Conservation (phyloP, 176 grass and related monocot genomes). For the Saccharum spontaneum region DNA sequence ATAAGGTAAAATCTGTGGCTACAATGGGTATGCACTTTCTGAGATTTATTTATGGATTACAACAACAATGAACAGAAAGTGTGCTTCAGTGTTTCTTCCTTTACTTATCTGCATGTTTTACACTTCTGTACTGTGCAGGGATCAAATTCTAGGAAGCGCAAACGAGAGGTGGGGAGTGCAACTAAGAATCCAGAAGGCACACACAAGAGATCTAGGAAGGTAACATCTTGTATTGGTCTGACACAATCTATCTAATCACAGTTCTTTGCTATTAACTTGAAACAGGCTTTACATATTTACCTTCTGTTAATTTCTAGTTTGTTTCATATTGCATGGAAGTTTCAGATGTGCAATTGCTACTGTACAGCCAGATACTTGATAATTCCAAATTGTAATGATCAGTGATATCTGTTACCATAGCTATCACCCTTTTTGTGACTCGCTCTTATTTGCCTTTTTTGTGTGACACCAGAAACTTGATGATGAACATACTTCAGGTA, state of each 20-base stretch:
- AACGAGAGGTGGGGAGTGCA: slow-evolving; percentile 47
- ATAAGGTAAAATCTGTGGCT: slow-evolving; percentile 36
- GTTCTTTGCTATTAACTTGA: not conserved
- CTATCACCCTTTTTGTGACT: slow-evolving; percentile 8
- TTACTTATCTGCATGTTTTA: not conserved
- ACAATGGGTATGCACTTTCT: not conserved
- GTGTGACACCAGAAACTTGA: slow-evolving; percentile 42
- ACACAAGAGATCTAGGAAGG: slow-evolving; percentile 67
- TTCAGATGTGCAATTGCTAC: not conserved
- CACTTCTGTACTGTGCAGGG: slow-evolving; percentile 36
- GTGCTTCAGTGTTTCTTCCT: not conserved
- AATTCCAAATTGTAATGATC: not conserved
- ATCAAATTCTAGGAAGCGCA: slow-evolving; percentile 72
- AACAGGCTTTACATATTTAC: slow-evolving; percentile 7
- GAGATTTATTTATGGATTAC: slow-evolving; percentile 19
- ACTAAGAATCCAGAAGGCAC: slow-evolving; percentile 46
- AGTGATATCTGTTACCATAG: not conserved
- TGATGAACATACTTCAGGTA: slow-evolving; percentile 27
- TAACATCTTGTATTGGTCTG: slow-evolving; percentile 25
- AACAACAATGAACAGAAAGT: not conserved
- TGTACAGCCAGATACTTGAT: not conserved
- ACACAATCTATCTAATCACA: not conserved
- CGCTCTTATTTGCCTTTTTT: slow-evolving; percentile 1
- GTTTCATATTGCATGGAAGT: not conserved
- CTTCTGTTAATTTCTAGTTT: slow-evolving; percentile 6